Base-by-base conservation (phyloP, 306 rosid species). In the Oemleria cerasiformis region DNA sequence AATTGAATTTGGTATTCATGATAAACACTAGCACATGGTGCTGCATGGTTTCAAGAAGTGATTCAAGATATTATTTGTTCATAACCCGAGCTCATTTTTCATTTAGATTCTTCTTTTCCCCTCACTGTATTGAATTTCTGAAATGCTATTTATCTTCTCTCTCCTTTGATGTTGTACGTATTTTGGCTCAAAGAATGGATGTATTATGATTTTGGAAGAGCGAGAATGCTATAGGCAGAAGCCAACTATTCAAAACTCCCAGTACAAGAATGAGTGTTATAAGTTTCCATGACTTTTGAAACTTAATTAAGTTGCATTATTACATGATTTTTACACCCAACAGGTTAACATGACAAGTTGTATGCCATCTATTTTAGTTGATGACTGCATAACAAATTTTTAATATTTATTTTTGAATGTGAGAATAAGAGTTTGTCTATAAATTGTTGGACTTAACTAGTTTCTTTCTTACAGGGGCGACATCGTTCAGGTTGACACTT, bases 401-500 rank as follows among this genome's bases (percentile, higher is more conserved):
- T 39, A 54, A 5, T 30, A 17, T 61, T 30, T 61, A 61, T 61
- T n/a, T 14, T 7, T 34, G 19, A 34, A 59, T 59, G 63, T 8
- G 21, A 40, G 44, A 40, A 54, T 58, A 5, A 39, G 8, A 45
- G 5, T 15, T 40, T 21, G 40, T 8, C 40, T 55, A n/a, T 49
- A 20, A 39, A 43, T 40, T 70, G 34, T 43, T 70, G 42, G 61
- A 21, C 20, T 63, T 53, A 54, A 67, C 63, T 53, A 39, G 41
- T 72, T 13, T 83, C 34, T 83, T 36, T 58, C 9, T 74, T 74
- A 42, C 87, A 95, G 99, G 99, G 97, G 97, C 73, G 99, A 95
- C 73, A 85, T 90, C 73, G 99, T 92, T 85, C 92, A 92, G 75
- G 96, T 95, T 62, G 93, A 91, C 84, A 91, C 97, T 72, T 91